A percentile compares a stretch with the other conserved stretches of the same genome.
Evolutionary conservation across 1,284 basidiomycete species (phyloP).

Genomic region (Cutaneotrichosporon sp.): DNA sequence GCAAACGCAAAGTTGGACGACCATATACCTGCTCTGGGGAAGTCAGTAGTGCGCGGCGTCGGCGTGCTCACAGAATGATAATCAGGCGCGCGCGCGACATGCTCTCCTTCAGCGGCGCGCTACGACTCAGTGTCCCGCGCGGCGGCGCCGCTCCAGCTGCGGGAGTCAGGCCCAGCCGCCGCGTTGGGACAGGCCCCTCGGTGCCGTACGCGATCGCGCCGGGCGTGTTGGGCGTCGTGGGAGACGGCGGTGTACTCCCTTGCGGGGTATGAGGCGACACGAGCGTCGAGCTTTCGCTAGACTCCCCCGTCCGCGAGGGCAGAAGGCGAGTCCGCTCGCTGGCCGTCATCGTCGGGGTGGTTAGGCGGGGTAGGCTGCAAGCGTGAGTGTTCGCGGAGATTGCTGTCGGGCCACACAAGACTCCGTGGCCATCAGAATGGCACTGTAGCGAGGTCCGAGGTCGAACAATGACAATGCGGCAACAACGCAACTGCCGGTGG

Average conservation of each 20-base stretch:
- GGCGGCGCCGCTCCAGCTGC: neutral
- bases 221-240: neutral
- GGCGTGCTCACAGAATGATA: neutral
- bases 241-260: neutral
- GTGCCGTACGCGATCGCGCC: too few relatives aligned
- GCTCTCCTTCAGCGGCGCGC: neutral
- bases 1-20: conserved; percentile 46
- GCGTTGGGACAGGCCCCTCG: too few relatives aligned
- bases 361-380: too few relatives aligned
- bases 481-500: too few relatives aligned
- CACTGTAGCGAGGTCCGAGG: too few relatives aligned
- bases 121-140: neutral
- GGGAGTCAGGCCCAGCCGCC: neutral
- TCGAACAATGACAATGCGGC: too few relatives aligned
- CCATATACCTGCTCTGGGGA: conserved; percentile 24
- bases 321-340: conserved; percentile 2
- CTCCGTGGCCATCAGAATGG: too few relatives aligned
- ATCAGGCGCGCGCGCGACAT: neutral
- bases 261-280: neutral
- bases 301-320: neutral
- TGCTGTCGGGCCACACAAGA: too few relatives aligned
- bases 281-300: neutral
- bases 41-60: neutral
- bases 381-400: too few relatives aligned
- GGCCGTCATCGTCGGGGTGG: neutral